Base-by-base conservation (phyloP, 371 early-diverging fungal genomes). In the Mortierella sp. region DNA sequence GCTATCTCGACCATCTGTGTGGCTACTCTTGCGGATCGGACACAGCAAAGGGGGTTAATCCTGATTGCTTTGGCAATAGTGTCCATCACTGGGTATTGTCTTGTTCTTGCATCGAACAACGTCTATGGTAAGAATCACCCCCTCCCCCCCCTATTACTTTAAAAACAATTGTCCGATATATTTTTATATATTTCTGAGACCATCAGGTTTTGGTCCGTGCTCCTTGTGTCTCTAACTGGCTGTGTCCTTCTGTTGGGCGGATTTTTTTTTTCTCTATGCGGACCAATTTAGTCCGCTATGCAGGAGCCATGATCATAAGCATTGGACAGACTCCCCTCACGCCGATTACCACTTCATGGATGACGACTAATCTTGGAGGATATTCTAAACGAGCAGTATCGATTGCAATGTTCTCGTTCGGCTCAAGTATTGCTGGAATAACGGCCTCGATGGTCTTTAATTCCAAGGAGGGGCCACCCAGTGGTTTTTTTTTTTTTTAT, bases 311-410 rank as follows among this genome's bases (percentile, higher is more conserved):
- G 19, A 25, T 71, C 2, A 66, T 75, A 18, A 63, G 60, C 19
- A 70, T 70, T 37, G 76, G 68, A 16, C 71, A 75, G 28, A 68
- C 72, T 30, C 64, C 77, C 1, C n/a, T 68, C 29, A 64, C 62
- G 9, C 77, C 72, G 0, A 61, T 76, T 23, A 58, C 70, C 16
- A 70, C 71, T 1, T 67, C 77, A 1, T 76, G 77, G 72, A 18
- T 71, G 58, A 76, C 77, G 16, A 76, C 77, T 9, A 71, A 76
- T 47, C 44, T 76, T 7, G 77, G 77, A 19, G 77, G 77, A 1
- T 71, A 75, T 19, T 70, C 76, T 0, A 75, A 75, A n/a, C 70
- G 76, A 0, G 67, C 64, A 4, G 59, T 68, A 19, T 47, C 76
- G 4, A 64, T 75, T 11, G 67, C 71, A 23, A 66, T 75, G 64